These are phyloP conservation scores for Colletotrichum graminicola DNA, from an alignment of 2,329 filamentous ascomycete genomes.

Conservation along the genomic window DNA sequence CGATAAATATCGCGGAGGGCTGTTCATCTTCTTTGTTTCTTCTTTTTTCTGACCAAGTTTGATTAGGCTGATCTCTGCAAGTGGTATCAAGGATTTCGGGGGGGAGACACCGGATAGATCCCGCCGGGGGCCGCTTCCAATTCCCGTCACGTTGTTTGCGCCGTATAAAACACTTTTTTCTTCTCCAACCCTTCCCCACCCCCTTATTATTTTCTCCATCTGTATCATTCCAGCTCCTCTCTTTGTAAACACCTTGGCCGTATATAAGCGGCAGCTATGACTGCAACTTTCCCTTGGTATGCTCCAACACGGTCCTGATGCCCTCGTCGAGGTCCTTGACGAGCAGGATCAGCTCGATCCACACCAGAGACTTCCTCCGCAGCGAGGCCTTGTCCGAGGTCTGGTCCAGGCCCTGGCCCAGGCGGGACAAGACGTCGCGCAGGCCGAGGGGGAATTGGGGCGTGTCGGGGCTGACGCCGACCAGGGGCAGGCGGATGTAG, in stretches of 20 bases:
- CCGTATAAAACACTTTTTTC: slow-evolving; percentile 22
- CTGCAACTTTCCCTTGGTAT: slow-evolving; percentile 57
- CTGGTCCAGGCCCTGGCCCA: slow-evolving; percentile 65
- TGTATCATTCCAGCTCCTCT: background rate
- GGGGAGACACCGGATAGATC: slow-evolving; percentile 24
- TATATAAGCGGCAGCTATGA: slow-evolving; percentile 30
- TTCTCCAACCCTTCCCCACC: background rate
- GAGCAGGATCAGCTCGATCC: slow-evolving; percentile 67
- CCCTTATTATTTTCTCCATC: background rate
- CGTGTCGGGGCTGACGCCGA: slow-evolving; percentile 72
- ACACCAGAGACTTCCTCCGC: slow-evolving; percentile 62
- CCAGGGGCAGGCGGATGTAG: slow-evolving; percentile 76
- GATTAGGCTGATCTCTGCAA: slow-evolving; percentile 37
- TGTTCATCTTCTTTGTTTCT: background rate
- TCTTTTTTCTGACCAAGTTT: slow-evolving; percentile 12
- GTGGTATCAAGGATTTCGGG: slow-evolving; percentile 36
- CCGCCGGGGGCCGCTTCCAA: slow-evolving; percentile 32
- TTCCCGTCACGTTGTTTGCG: slow-evolving; percentile 26
- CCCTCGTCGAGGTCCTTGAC: slow-evolving; percentile 66
- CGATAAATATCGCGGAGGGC: background rate
- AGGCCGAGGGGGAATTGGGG: slow-evolving; percentile 80
- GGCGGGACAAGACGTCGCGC: slow-evolving; percentile 70
- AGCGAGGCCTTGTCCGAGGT: slow-evolving; percentile 62
- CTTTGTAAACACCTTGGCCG: slow-evolving; percentile 12
- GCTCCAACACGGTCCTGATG: slow-evolving; percentile 67